phyloP scores from a whole-genome alignment of 768 basidiomycete species.

The Vararia minispora region DNA sequence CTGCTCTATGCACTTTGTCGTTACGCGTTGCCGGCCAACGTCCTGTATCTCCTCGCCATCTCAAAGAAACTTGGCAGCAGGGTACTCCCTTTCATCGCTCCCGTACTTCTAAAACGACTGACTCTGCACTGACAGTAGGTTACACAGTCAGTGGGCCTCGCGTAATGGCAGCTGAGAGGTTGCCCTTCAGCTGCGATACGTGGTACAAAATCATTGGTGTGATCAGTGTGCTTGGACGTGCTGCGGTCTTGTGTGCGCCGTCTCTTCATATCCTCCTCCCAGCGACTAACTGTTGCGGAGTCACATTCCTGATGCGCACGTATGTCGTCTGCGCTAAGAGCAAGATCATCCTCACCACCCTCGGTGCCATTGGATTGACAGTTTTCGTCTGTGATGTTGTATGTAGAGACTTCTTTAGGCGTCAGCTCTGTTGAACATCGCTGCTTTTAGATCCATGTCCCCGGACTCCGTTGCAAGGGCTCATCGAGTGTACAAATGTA shows the following conservation, averaged over 20 bases:
- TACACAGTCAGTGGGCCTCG: too few species aligned
- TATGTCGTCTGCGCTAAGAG: too few species aligned
- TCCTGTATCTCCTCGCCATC: slow-evolving; percentile 21
- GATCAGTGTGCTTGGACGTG: slow-evolving; percentile 21
- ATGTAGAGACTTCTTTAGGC: too few species aligned
- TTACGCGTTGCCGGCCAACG: slow-evolving; percentile 24
- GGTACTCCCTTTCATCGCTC: too few species aligned
- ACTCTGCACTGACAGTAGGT: too few species aligned
- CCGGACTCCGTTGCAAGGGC: slow-evolving; percentile 11
- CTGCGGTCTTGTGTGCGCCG: slow-evolving; percentile 19
- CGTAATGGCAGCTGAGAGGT: not conserved
- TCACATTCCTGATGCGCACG: slow-evolving; percentile 8
- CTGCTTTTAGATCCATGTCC: slow-evolving; percentile 16
- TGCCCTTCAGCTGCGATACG: slow-evolving; percentile 16
- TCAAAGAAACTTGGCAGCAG: slow-evolving; percentile 8
- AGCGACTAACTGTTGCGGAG: slow-evolving; percentile 5
- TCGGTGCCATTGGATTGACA: too few species aligned
- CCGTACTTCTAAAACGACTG: too few species aligned
- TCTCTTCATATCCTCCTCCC: not conserved
- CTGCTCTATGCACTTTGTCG: slow-evolving; percentile 23
- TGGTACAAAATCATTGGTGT: slow-evolving; percentile 20
- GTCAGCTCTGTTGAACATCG: too few species aligned
- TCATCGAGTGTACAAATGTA: slow-evolving; percentile 13
- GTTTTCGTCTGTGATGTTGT: too few species aligned
- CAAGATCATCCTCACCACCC: slow-evolving; percentile 15